These are phyloP conservation scores for Hericium rajendrae DNA, from an alignment of 768 basidiomycete genomes.

Conservation along the genomic window DNA sequence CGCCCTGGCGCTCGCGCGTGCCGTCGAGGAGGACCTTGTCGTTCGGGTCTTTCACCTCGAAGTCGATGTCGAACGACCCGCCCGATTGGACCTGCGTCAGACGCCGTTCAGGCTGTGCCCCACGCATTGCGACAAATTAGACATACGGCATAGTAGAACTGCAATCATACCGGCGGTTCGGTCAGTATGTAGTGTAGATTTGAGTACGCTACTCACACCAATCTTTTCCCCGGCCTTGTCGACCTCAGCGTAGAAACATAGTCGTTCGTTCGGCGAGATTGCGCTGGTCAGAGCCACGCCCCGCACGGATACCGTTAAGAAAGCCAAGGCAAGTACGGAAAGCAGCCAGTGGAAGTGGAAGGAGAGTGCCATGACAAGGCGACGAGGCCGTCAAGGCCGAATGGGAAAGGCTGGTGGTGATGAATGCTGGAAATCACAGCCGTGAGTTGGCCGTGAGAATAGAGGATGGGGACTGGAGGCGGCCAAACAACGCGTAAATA, in stretches of 20 bases:
- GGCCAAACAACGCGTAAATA: not conserved
- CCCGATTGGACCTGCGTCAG: conserved; percentile 80
- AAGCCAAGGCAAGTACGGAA: conserved; percentile 13
- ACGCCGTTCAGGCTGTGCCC: not conserved
- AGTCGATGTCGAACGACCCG: conserved; percentile 94
- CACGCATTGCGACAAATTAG: not conserved
- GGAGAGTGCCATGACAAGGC: conserved; percentile 7
- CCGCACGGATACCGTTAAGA: conserved; percentile 13
- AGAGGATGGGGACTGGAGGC: not conserved
- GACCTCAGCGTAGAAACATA: conserved; percentile 94
- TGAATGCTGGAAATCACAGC: not conserved
- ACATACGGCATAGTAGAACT: conserved; percentile 96
- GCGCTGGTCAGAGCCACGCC: conserved; percentile 74
- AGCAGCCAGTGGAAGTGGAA: conserved; percentile 9
- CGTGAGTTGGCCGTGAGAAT: not conserved
- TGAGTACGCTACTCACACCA: conserved; percentile 42
- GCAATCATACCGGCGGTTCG: conserved; percentile 9
- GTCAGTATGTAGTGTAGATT: not conserved
- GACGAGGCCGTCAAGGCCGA: not conserved
- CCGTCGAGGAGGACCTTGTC: conserved; percentile 86
- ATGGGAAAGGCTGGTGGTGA: not conserved
- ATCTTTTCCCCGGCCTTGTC: conserved; percentile 94
- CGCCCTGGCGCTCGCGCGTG: conserved; percentile 83
- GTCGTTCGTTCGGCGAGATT: conserved; percentile 66
- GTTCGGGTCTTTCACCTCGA: conserved; percentile 83